Percentiles rank a stretch among this genome's conserved stretches.
Conservation (phyloP, 2,329 filamentous ascomycete genomes). For the Lecanicillium sp. region DNA sequence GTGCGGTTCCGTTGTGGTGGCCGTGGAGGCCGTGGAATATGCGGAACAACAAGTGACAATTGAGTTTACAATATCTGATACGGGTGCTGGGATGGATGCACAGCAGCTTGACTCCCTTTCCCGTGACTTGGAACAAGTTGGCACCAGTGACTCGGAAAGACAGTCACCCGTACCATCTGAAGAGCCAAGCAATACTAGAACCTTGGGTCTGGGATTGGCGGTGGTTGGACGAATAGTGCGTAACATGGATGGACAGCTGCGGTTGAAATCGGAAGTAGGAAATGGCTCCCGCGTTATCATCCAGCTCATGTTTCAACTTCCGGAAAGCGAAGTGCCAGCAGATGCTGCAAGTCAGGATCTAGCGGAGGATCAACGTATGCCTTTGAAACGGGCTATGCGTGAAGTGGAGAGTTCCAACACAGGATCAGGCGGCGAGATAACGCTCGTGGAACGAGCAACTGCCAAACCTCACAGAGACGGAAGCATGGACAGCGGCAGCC, state of each 20-base stretch:
- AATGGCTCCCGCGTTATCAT: constrained; percentile 79
- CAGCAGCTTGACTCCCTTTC: constrained; percentile 50
- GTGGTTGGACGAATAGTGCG: constrained; percentile 77
- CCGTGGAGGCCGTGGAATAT: constrained; percentile 55
- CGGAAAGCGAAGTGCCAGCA: constrained; percentile 22
- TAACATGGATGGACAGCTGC: constrained; percentile 86
- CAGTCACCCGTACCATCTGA: background rate
- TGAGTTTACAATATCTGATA: constrained; percentile 70
- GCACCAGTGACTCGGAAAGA: constrained; percentile 27
- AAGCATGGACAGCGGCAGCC: constrained; percentile 11
- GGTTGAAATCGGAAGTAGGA: constrained; percentile 74
- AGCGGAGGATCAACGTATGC: constrained; percentile 12
- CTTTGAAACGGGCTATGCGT: constrained; percentile 16
- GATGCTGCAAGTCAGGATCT: background rate
- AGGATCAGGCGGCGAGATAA: constrained; percentile 44
- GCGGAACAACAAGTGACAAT: constrained; percentile 51
- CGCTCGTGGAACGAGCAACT: constrained; percentile 47
- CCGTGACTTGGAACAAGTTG: constrained; percentile 52
- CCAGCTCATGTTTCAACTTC: constrained; percentile 66
- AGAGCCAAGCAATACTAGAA: constrained; percentile 22
- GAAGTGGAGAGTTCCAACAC: background rate
- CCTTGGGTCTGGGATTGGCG: constrained; percentile 75
- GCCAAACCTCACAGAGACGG: constrained; percentile 3
- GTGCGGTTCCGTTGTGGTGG: constrained; percentile 60
- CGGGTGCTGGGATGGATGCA: constrained; percentile 64